Evolutionary conservation across 2,329 filamentous ascomycete species (phyloP), one percentile per base, ranked within the genome.

Genomic region (Arthrobotrys iridis): DNA sequence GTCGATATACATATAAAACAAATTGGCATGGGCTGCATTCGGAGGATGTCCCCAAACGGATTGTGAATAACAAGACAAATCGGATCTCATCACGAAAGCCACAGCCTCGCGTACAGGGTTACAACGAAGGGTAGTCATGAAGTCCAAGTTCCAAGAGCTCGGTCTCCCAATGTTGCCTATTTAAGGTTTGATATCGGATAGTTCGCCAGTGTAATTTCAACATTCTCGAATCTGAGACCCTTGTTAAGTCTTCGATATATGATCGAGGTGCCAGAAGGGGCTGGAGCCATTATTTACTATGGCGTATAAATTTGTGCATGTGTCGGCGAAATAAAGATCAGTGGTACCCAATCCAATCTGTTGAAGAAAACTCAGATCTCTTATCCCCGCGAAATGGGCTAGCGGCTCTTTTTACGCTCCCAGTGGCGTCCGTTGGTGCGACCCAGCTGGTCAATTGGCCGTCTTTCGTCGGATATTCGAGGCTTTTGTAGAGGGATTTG

Each of bases 391-490:
- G 2, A 37, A 50, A 18, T 30, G 18, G 15, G 3, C 40, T 4
- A 50, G 37, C 15, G 43, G 28, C n/a, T 30, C 13, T 4, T 26
- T 8, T 46, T 57, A 28, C 20, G 35, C 48, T 26, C 45, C n/a
- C 18, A 26, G 60, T 55, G 60, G 60, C 60, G 60, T 55, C 50
- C 5, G 15, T 37, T 57, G 30, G 30, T 59, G 28, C 43, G 13
- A 22, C 37, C n/a, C 26, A 46, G 24, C 15, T 48, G 33, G 40
- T 35, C 26, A 67, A 57, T 37, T 35, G 52, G n/a, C 63, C 63
- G 63, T 46, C 13, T 40, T 67, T 67, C 41, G 8, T 57, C 63
- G 63, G 63, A 67, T 15, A 26, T 57, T 35, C 43, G 22, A 64
- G 28, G 28, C n/a, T 22, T 35, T 33, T 55, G 26, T 18, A 15